These are phyloP conservation scores for Erysimum cheiri DNA, from an alignment of 441 rosid genomes.

Conservation along the genomic window DNA sequence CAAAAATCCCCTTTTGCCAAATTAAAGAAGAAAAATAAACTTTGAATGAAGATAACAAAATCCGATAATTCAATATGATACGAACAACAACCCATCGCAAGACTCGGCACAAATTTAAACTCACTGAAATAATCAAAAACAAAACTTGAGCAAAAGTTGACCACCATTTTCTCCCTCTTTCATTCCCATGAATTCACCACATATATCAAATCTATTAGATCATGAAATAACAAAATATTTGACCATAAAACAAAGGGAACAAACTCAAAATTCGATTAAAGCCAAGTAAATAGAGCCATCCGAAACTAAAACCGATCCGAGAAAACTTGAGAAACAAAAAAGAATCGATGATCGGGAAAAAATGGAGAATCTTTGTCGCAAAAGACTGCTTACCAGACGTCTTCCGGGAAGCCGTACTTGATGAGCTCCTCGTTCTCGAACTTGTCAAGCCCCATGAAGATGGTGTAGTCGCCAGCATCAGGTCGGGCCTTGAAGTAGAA, in stretches of 20 bases:
- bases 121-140: constrained; percentile 18
- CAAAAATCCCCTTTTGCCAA: not conserved
- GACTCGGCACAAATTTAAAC: not conserved
- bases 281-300: not conserved
- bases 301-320: constrained; percentile 14
- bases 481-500: constrained; percentile 97
- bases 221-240: not conserved
- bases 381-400: constrained; percentile 67
- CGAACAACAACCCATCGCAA: not conserved
- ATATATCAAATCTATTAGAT: too few relatives aligned
- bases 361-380: not conserved
- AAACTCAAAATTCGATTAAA: constrained; percentile 19
- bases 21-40: not conserved
- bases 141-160: constrained; percentile 17
- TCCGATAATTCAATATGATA: not conserved
- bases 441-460: constrained; percentile 99
- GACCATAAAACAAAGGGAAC: constrained; percentile 3
- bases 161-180: not conserved
- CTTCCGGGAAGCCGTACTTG: constrained; percentile 97
- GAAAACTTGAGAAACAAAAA: not conserved
- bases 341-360: constrained; percentile 1
- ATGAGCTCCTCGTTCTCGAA: constrained; percentile 99
- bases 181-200: not conserved
- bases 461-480: constrained; percentile 95
- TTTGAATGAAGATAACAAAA: not conserved